Evolutionary conservation across 345 rosid species (phyloP), one percentile per base, ranked within the genome.

Genomic region (Dovyalis caffra): DNA sequence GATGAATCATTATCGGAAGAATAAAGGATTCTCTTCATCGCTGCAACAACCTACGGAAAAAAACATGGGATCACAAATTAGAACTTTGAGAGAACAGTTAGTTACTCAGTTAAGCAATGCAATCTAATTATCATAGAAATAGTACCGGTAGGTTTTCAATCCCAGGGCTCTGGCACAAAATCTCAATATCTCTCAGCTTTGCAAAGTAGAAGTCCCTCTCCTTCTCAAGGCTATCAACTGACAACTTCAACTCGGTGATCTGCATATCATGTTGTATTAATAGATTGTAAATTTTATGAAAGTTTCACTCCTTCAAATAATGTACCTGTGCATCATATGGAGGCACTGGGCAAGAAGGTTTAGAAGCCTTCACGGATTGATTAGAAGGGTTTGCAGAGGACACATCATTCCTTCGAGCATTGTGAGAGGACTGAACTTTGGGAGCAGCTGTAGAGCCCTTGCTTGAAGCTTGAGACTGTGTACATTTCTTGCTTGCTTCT

Each of bases 171-270:
- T 92, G 95, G 82, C 97, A 92, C 79, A 96, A 74, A 49, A 93
- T 90, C 88, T 93, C 97, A 7, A 96, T 88, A 68, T 96, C 99
- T 82, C 98, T 86, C 64, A 93, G 82, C 81, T 93, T 96, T 8
- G 84, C 89, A 72, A 96, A 93, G 78, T 96, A 96, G 83, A 90
- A 96, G 77, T 96, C 97, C 81, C 99, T 87, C 83, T 96, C 98
- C 84, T 96, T 96, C 80, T 96, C 98, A 53, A 96, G 91, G 79
- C 95, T 90, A 78, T 96, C 99, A 31, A 96, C 90, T 56, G 90
- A 90, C 25, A 96, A 88, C 88, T 96, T 96, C 88, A 96, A 69
- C 80, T 92, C 94, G 12, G 97, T 96, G 69, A 96, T 90, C 99
- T 96, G 91, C 77, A 63, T 56, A 38, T 32, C 45, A 64, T 56